Evolutionary conservation across 768 basidiomycete genomes (phyloP), one percentile per base, ranked within the genome.

Genomic region (Mycena albidolilacea): DNA sequence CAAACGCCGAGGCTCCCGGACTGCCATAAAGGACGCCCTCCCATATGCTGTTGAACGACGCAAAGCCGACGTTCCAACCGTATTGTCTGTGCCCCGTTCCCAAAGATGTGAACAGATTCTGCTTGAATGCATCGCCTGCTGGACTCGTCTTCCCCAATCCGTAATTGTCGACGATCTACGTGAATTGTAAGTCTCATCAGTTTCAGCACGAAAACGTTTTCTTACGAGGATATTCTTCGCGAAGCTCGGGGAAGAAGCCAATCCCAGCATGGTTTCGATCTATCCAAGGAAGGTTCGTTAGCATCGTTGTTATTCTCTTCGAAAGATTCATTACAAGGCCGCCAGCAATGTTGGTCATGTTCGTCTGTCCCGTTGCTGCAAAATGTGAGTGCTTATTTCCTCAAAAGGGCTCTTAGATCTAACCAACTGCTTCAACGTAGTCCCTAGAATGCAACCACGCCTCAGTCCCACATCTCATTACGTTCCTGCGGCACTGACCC

Each of bases 221-320:
- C 66, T 64, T 38, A 88, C 57, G 17, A 87, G 83, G 59, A 87
- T 85, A 46, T 82, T 81, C 61, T 81, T 80, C 7, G 84, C 86
- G 62, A 82, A 82, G 38, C 84, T 85, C 0, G 86, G 84, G 5
- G 84, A 79, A 46, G 79, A 76, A 5, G 83, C 79, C 38, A 87
- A 82, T 52, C 77, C 79, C 23, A 69, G 59, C 23, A 86, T 82
- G 70, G 85, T 82, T 15, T 75, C 65, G 30, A 55, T 19, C 52
- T 63, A 41, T 61, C 39, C 21, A 30, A 30, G 30, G 30, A 61
- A 61, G n/a, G 41, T 43, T 30, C 11, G n/a, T 61, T 9, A 43
- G n/a, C 15, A 7, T 39, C 38, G 2, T 43, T 1, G 23, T 43
- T 61, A 0, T 23, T 3, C 2, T 61, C n/a, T 6, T 11, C 14